Evolutionary conservation across 306 rosid genomes (phyloP), one percentile per base, ranked within the genome.

Genomic region (Argentina anserina): DNA sequence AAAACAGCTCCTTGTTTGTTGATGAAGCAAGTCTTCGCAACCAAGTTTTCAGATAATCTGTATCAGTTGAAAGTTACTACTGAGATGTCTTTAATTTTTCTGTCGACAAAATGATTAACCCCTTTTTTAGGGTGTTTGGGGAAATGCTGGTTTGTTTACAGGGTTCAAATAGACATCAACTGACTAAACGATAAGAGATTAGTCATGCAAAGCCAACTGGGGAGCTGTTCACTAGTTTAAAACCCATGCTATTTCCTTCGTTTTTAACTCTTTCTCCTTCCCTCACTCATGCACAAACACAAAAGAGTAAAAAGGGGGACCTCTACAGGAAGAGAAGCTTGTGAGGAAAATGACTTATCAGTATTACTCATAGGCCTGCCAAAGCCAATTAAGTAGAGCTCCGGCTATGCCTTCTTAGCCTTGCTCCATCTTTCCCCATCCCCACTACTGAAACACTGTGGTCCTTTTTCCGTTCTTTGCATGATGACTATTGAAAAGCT

Each of bases 361-460:
- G 37, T 28, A 11, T 28, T 58, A 61, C 6, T 28, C 21, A 4
- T 41, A 43, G 76, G 58, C 59, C 60, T 73, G 47, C 52, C 65
- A 28, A 39, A 55, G 14, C 39, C 45, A 43, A 61, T 73, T 29
- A 61, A 73, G 36, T 73, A 73, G 76, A 43, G 47, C 11, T 13
- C 15, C 60, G 76, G 46, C 68, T 73, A 13, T n/a, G 68, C 23
- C 69, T 20, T 45, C 59, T 62, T 60, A 61, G 67, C 56, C 60
- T 34, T 46, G n/a, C 41, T 62, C 41, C 34, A 39, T 26, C 53
- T 71, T 26, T 26, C 53, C 6, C 29, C 42, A 61, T 25, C 41
- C 42, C 36, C 45, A 18, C 59, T 20, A 11, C 34, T 55, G 65
- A 4, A 33, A 36, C 64, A 70, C 63, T 34, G 47, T 69, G 74